These are phyloP conservation scores for Setaria viridis DNA, from an alignment of 202 grass and related monocot species.

Conservation along the genomic window DNA sequence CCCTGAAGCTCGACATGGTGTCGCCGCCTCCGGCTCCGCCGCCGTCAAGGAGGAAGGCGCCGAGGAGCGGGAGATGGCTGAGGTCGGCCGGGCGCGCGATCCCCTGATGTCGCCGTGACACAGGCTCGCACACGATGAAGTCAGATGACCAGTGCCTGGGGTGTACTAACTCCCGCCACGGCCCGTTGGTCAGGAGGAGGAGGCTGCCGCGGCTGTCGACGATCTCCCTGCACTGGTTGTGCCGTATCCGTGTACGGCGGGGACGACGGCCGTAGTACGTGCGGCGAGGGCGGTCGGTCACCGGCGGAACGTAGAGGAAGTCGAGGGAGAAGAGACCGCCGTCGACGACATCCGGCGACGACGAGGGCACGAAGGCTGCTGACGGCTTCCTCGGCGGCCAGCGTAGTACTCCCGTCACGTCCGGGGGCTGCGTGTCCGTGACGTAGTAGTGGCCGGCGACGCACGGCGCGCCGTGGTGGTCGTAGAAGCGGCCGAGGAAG, in stretches of 20 bases:
- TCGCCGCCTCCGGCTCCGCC: not conserved
- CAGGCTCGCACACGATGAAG: not conserved
- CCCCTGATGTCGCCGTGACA: not conserved
- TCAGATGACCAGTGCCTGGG: not conserved
- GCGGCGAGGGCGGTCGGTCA: not conserved
- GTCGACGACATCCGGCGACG: not conserved
- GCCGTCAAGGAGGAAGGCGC: not conserved
- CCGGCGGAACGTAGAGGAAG: not conserved
- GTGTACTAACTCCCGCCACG: not conserved
- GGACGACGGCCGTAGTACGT: not conserved
- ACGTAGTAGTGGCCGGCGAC: not conserved
- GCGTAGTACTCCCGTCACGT: not conserved
- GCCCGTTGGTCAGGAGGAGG: not conserved
- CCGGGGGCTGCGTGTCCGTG: not conserved
- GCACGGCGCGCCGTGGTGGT: not conserved
- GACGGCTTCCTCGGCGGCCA: not conserved
- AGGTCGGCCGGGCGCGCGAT: not conserved
- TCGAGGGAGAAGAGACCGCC: not conserved
- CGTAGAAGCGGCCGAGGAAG: not conserved
- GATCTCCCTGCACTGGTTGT: not conserved
- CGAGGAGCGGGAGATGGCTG: not conserved
- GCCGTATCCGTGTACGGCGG: not conserved
- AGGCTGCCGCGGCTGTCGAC: constrained; percentile 15
- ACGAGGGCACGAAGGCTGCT: not conserved
- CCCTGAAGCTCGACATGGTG: constrained; percentile 37